These are phyloP conservation scores for Przewalskia tangutica DNA, from an alignment of 257 asterid genomes.

Conservation along the genomic window DNA sequence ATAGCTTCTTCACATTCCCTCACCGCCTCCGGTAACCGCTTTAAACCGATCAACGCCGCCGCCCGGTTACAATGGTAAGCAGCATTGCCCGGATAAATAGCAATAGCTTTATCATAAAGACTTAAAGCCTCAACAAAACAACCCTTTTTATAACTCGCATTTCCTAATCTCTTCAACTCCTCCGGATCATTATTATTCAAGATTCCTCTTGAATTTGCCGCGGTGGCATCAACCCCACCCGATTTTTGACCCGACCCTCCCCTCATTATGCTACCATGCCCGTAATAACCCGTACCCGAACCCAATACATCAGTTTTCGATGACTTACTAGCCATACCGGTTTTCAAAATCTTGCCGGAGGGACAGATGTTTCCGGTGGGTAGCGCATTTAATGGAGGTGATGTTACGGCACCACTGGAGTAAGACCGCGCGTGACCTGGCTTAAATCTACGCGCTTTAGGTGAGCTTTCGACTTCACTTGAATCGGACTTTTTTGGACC, in stretches of 20 bases:
- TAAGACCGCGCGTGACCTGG: slow-evolving; percentile 49
- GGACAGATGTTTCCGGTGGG: slow-evolving; percentile 82
- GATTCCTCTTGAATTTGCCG: slow-evolving; percentile 7
- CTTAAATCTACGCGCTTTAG: slow-evolving; percentile 17
- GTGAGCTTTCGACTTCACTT: slow-evolving; percentile 25
- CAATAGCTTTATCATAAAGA: slow-evolving; percentile 73
- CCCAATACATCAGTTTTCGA: slow-evolving; percentile 54
- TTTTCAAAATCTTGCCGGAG: slow-evolving; percentile 49
- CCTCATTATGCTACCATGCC: slow-evolving; percentile 81
- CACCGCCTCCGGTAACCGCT: slow-evolving; percentile 51
- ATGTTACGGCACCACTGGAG: slow-evolving; percentile 51
- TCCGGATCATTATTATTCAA: slow-evolving; percentile 44
- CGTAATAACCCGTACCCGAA: slow-evolving; percentile 50
- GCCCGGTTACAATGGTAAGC: slow-evolving; percentile 69
- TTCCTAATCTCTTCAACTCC: slow-evolving; percentile 74
- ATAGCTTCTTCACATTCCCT: slow-evolving; percentile 85
- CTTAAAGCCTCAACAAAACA: slow-evolving; percentile 52
- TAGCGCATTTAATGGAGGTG: slow-evolving; percentile 35
- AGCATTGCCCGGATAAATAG: slow-evolving; percentile 53
- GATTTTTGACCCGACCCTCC: slow-evolving; percentile 45
- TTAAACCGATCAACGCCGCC: slow-evolving; percentile 68
- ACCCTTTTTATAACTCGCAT: slow-evolving; percentile 61
- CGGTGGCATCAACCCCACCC: slow-evolving; percentile 4
- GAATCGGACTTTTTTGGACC: slow-evolving; percentile 33
- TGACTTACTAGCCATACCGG: slow-evolving; percentile 45